phyloP scores from a whole-genome alignment of 2,329 filamentous ascomycete species.

The Emergomyces africanus region DNA sequence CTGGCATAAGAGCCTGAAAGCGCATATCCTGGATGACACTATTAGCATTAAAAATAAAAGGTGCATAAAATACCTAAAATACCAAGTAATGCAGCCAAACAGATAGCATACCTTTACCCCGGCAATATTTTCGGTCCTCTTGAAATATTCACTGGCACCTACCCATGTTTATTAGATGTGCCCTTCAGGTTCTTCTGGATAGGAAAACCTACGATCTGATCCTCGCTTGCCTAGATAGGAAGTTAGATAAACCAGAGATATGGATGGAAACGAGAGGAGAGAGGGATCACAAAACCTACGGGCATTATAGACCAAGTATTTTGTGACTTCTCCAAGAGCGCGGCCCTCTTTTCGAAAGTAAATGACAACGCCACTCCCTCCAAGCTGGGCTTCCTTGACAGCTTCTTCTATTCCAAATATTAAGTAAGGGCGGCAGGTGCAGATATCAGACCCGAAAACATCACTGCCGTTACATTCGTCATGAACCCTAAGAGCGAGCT shows the following conservation, averaged over 20 bases:
- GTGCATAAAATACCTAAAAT: not conserved
- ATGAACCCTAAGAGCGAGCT: constrained; percentile 72
- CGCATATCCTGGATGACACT: constrained; percentile 53
- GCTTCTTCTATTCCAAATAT: constrained; percentile 97
- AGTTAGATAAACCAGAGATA: not conserved
- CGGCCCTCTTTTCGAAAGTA: constrained; percentile 98
- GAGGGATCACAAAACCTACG: constrained; percentile 23
- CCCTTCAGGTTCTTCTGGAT: constrained; percentile 48
- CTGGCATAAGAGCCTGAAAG: constrained; percentile 96
- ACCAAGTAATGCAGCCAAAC: not conserved
- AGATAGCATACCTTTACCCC: constrained; percentile 57
- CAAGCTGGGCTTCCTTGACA: constrained; percentile 90
- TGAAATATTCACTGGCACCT: constrained; percentile 84
- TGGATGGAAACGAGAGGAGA: not conserved
- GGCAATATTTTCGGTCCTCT: constrained; percentile 94
- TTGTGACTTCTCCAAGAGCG: constrained; percentile 88
- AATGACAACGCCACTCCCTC: constrained; percentile 88
- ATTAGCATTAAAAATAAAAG: constrained; percentile 3
- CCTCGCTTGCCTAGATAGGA: constrained; percentile 22
- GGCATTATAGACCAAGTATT: constrained; percentile 57
- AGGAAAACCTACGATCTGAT: constrained; percentile 14
- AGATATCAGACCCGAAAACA: constrained; percentile 96
- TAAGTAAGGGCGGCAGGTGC: constrained; percentile 82
- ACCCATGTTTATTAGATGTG: constrained; percentile 54
- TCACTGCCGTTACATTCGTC: constrained; percentile 92